These are phyloP conservation scores for Guyanaporus albipodus DNA, from an alignment of 768 basidiomycete genomes.

Conservation along the genomic window DNA sequence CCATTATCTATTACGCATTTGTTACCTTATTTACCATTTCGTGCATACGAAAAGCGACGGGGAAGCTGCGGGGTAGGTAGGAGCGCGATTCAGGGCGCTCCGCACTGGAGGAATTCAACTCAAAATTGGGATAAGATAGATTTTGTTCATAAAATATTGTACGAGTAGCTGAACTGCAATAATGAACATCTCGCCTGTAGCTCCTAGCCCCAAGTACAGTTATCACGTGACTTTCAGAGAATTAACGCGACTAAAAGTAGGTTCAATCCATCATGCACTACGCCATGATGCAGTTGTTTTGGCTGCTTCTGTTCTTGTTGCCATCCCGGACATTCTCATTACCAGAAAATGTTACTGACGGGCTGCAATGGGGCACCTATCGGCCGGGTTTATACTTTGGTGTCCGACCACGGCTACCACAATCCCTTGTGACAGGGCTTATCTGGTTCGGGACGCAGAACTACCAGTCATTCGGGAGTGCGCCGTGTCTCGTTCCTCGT, in stretches of 20 bases:
- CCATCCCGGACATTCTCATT: constrained; percentile 16
- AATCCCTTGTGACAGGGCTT: constrained; percentile 89
- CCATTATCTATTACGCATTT: constrained; percentile 18
- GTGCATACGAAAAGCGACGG: background rate
- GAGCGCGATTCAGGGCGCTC: background rate
- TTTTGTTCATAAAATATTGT: constrained; percentile 20
- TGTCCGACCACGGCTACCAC: constrained; percentile 75
- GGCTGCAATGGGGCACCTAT: constrained; percentile 71
- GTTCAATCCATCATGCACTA: too few relatives aligned
- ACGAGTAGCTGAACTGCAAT: constrained; percentile 8
- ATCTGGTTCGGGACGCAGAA: constrained; percentile 93
- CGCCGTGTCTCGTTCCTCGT: constrained; percentile 28
- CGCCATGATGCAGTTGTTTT: constrained; percentile 23
- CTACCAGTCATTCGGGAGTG: constrained; percentile 65
- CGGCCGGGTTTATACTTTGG: constrained; percentile 96
- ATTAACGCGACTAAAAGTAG: too few relatives aligned
- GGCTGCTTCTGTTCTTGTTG: constrained; percentile 27
- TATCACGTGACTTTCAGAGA: too few relatives aligned
- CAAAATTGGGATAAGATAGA: constrained; percentile 15
- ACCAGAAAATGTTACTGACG: constrained; percentile 34
- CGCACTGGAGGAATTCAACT: background rate
- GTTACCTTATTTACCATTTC: constrained; percentile 19
- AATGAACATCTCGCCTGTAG: background rate
- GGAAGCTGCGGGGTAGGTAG: background rate
- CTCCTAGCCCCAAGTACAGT: too few relatives aligned